A percentile compares a stretch with the other conserved stretches of the same genome.
phyloP scores from a whole-genome alignment of 2,329 filamentous ascomycete species.

The Exophiala lecanii-corni region DNA sequence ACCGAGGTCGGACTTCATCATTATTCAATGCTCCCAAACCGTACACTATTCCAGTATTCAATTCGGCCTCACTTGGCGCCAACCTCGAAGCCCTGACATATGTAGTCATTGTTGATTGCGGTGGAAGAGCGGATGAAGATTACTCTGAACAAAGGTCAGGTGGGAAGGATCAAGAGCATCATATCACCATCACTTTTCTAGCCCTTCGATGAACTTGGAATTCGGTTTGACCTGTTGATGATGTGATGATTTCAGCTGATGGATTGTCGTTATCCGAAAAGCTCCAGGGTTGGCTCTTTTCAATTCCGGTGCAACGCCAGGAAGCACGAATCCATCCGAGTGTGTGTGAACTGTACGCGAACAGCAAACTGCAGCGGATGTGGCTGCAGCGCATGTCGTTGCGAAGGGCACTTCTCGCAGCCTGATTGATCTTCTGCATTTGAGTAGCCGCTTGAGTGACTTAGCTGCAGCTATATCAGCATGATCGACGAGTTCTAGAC shows the following conservation, averaged over 20 bases:
- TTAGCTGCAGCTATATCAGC: slow-evolving; percentile 1
- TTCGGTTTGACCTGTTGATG: neutral
- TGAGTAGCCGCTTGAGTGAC: neutral
- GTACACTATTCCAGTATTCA: slow-evolving; percentile 2
- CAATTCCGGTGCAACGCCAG: neutral
- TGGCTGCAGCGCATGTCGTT: neutral
- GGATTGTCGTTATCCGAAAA: too few relatives aligned
- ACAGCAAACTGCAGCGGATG: neutral
- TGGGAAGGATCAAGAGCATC: neutral
- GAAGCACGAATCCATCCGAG: neutral
- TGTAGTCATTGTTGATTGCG: neutral
- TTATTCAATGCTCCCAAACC: slow-evolving; percentile 4
- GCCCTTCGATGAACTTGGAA: neutral
- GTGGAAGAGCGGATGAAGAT: neutral
- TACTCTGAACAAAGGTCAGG: neutral
- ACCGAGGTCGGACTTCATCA: slow-evolving; percentile 2
- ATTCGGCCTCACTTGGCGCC: slow-evolving; percentile 5
- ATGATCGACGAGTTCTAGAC: slow-evolving; percentile 5
- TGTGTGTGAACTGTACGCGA: neutral
- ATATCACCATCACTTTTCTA: neutral
- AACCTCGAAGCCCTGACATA: too few relatives aligned
- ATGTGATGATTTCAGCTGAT: too few relatives aligned
- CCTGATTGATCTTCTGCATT: neutral
- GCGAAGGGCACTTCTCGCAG: neutral
- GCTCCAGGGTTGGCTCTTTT: too few relatives aligned